Percentiles rank a stretch among this genome's conserved stretches.
phyloP scores from a whole-genome alignment of 164 flowering plant species.

The Annona cherimola region DNA sequence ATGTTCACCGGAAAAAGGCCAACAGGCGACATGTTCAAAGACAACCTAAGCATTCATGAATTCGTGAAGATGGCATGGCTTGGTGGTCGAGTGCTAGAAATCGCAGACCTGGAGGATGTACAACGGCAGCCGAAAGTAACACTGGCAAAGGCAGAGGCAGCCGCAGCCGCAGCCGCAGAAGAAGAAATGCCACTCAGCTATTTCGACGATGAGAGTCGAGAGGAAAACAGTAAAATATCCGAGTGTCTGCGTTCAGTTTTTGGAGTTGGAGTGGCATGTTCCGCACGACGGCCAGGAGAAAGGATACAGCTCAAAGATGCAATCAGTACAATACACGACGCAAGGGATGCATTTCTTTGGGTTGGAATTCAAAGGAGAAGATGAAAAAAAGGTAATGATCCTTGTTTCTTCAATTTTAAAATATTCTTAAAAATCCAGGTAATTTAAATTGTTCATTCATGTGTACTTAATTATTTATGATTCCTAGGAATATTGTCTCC shows the following conservation, averaged over 20 bases:
- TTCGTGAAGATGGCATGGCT: slow-evolving; percentile 17
- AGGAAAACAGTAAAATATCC: not conserved
- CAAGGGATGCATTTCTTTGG: slow-evolving; percentile 1
- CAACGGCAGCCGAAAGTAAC: too few species aligned
- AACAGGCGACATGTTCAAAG: slow-evolving; percentile 21
- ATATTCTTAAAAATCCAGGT: too few species aligned
- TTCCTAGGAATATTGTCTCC: too few species aligned
- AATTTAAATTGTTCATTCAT: too few species aligned
- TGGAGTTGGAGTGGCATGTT: slow-evolving; percentile 8
- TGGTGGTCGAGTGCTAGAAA: slow-evolving; percentile 21
- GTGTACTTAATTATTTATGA: too few species aligned
- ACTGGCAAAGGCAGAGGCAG: too few species aligned
- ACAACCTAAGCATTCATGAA: slow-evolving; percentile 18
- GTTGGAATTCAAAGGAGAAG: not conserved
- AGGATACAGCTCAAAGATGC: slow-evolving; percentile 8
- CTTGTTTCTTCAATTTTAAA: too few species aligned
- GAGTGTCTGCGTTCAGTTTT: slow-evolving; percentile 1
- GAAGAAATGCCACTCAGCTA: not conserved
- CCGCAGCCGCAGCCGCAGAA: not conserved
- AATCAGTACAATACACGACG: not conserved
- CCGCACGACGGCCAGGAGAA: not conserved
- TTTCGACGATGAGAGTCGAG: not conserved
- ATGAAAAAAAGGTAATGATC: not conserved
- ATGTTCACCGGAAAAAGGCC: slow-evolving; percentile 21
- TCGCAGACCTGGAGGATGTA: slow-evolving; percentile 18